phyloP scores from a whole-genome alignment of 148 eudicot genomes.

The Persicaria tinctoria region DNA sequence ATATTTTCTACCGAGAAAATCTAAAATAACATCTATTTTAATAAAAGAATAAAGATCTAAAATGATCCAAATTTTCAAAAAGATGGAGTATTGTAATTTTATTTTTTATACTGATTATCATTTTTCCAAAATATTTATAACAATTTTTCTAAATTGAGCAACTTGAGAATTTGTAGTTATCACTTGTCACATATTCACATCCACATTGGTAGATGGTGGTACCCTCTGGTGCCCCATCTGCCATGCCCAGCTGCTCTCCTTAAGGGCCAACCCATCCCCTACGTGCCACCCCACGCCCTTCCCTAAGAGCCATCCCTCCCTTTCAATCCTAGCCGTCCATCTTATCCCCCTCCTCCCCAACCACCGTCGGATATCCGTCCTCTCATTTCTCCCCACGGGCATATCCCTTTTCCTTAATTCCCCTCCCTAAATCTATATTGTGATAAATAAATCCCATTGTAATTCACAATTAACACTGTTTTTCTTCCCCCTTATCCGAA shows the following conservation, averaged over 20 bases:
- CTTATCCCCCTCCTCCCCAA: background rate
- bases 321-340: background rate
- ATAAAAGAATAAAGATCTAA: no score
- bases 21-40: no score
- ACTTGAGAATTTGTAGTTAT: no score
- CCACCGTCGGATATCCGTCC: background rate
- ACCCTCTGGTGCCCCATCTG: background rate
- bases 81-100: no score
- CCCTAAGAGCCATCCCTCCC: constrained; percentile 4
- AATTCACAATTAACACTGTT: background rate
- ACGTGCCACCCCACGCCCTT: background rate
- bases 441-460: background rate
- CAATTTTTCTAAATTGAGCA: no score
- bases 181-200: no score
- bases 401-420: background rate
- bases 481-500: constrained; percentile 6
- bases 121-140: no score
- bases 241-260: background rate
- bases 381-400: background rate
- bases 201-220: background rate
- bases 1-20: no score
- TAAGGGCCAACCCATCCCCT: background rate
- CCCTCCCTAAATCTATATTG: background rate
- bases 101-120: no score
- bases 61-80: no score